A percentile compares a stretch with the other conserved stretches of the same genome.
Conservation (phyloP, 345 rosid genomes). For the Eucalyptus polybractea region DNA sequence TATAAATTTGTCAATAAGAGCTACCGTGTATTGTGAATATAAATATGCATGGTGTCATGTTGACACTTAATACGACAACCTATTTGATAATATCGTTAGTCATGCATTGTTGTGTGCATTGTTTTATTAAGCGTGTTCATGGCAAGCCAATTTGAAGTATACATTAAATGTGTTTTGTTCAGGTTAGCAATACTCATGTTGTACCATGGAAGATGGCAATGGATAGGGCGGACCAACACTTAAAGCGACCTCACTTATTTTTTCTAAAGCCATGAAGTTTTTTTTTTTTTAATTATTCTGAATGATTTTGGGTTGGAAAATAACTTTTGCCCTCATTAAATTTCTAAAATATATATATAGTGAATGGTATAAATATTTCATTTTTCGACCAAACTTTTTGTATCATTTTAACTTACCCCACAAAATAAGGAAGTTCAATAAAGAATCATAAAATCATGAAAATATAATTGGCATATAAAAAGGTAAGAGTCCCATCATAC, state of each 20-base stretch:
- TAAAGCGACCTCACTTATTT: no score
- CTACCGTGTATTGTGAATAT: background rate
- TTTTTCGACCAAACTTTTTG: background rate
- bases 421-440: background rate
- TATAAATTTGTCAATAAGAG: background rate
- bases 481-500: background rate
- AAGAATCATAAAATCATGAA: background rate
- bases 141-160: background rate
- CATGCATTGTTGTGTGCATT: accelerated
- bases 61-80: accelerated
- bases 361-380: background rate
- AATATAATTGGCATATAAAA: background rate
- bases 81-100: no score
- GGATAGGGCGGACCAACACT: no score
- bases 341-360: no score
- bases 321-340: no score
- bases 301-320: no score
- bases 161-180: background rate
- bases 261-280: no score
- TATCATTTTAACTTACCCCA: background rate
- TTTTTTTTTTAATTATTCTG: no score
- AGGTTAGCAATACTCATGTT: background rate
- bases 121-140: no score
- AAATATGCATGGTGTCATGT: background rate
- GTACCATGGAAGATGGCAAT: background rate